phyloP scores from a whole-genome alignment of 768 basidiomycete species.

The Filobasidium wieringae region DNA sequence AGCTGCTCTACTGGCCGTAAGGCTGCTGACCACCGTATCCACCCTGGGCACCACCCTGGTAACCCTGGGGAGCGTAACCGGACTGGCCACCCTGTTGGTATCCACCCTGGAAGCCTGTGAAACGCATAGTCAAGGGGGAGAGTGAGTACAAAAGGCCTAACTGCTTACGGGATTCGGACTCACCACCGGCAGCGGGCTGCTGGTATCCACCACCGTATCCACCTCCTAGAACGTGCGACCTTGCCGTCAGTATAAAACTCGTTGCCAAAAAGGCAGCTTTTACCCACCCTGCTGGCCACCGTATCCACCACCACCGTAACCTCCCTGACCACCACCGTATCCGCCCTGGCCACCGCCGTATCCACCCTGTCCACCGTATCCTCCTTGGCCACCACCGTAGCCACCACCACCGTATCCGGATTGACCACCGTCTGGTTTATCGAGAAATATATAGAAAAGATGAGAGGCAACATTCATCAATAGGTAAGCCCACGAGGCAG shows the following conservation, averaged over 20 bases:
- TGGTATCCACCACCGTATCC: conserved; percentile 7
- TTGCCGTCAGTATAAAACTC: background rate
- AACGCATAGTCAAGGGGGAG: background rate
- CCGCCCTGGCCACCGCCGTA: conserved; percentile 16
- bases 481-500: conserved; percentile 1
- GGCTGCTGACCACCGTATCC: conserved; percentile 5
- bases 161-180: background rate
- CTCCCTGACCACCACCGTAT: background rate
- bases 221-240: background rate
- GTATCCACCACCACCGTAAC: conserved; percentile 2
- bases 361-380: conserved; percentile 27
- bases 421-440: conserved; percentile 13
- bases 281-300: background rate
- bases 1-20: background rate
- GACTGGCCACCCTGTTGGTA: background rate
- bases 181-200: conserved; percentile 2
- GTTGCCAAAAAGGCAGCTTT: background rate
- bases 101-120: conserved; percentile 1
- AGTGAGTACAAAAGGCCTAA: background rate
- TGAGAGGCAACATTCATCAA: background rate
- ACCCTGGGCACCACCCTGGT: background rate
- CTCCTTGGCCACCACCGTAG: conserved; percentile 25
- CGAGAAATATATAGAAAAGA: conserved; percentile 1
- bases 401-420: conserved; percentile 20
- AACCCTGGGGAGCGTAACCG: background rate